Conservation (phyloP, 148 eudicot species). For the Rhododendron mucronatum region DNA sequence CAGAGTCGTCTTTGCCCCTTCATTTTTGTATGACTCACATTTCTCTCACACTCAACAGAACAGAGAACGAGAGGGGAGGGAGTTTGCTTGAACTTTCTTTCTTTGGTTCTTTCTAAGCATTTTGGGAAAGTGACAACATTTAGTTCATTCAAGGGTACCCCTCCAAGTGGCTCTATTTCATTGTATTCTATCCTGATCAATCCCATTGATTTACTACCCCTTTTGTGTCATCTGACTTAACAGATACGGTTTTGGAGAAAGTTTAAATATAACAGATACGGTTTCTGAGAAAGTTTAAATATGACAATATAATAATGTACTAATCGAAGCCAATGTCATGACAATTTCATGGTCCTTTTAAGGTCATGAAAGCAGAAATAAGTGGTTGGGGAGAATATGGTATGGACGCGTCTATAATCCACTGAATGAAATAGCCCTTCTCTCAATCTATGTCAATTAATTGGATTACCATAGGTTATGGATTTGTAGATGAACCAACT, state of each 20-base stretch:
- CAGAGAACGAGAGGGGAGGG: neutral
- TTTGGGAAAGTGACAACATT: neutral
- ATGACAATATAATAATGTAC: neutral
- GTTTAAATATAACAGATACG: too few relatives aligned
- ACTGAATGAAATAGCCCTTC: neutral
- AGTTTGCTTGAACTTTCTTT: neutral
- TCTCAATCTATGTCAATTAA: neutral
- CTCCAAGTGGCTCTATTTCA: neutral
- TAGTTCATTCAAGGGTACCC: neutral
- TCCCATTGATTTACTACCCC: neutral
- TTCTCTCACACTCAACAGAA: neutral
- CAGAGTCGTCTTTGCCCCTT: neutral
- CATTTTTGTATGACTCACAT: neutral
- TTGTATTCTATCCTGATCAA: neutral
- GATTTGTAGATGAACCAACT: neutral
- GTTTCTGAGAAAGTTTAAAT: too few relatives aligned
- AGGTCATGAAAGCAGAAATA: constrained; percentile 1
- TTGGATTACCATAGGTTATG: neutral
- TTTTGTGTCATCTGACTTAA: neutral
- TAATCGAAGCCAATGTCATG: neutral
- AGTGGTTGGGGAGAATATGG: neutral
- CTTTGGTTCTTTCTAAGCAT: neutral
- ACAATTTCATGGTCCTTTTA: neutral
- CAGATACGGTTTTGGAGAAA: too few relatives aligned
- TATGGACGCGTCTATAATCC: neutral